Conservation (phyloP, 495 filamentous ascomycete genomes). For the Echria macrotheca region DNA sequence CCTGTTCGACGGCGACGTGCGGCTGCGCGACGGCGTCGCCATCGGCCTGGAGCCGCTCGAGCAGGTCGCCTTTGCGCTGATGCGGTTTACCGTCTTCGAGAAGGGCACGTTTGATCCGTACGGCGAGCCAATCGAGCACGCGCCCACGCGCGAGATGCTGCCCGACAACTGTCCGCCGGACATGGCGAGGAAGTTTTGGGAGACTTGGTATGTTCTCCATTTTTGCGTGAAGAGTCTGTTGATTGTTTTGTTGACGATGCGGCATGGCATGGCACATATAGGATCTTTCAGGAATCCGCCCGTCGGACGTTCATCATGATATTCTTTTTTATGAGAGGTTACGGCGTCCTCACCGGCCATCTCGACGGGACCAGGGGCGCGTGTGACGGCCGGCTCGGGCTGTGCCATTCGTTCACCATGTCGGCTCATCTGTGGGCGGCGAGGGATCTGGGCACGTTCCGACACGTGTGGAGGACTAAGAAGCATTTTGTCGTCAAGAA, state of each 20-base stretch:
- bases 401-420: slow-evolving; percentile 38
- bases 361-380: neutral
- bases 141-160: neutral
- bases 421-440: slow-evolving; percentile 48
- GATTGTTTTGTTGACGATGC: too few species aligned
- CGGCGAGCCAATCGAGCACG: neutral
- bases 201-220: too few species aligned
- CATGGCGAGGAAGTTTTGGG: slow-evolving; percentile 35
- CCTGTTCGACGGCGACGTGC: slow-evolving; percentile 47
- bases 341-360: slow-evolving; percentile 31
- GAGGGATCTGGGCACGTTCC: slow-evolving; percentile 39
- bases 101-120: slow-evolving; percentile 7
- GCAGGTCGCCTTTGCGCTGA: slow-evolving; percentile 27
- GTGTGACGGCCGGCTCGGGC: slow-evolving; percentile 33
- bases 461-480: slow-evolving; percentile 41
- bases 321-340: slow-evolving; percentile 36
- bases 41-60: slow-evolving; percentile 33
- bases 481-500: slow-evolving; percentile 40
- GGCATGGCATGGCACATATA: too few species aligned
- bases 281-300: slow-evolving; percentile 44
- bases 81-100: slow-evolving; percentile 13
- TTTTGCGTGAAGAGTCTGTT: too few species aligned
- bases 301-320: slow-evolving; percentile 41
- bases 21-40: slow-evolving; percentile 34
- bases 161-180: neutral